Conservation (phyloP, 805 yeast genomes). For the Pichia rugopelliculosa region DNA sequence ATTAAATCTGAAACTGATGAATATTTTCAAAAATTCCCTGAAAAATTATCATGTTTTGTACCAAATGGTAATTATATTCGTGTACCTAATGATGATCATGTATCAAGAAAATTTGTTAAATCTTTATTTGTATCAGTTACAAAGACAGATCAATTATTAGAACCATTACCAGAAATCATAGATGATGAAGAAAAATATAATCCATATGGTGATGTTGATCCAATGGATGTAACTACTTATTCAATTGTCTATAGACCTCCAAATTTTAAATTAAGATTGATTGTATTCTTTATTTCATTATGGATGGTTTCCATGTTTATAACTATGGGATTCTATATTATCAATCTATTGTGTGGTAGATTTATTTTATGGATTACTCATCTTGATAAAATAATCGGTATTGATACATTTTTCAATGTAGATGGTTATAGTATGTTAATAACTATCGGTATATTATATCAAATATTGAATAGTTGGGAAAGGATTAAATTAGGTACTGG, state of each 20-base stretch:
- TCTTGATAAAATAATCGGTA: neutral
- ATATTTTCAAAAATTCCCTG: constrained; percentile 36
- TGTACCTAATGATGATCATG: constrained; percentile 80
- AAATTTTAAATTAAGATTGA: constrained; percentile 52
- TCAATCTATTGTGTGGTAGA: constrained; percentile 24
- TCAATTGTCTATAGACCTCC: constrained; percentile 86
- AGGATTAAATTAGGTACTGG: neutral
- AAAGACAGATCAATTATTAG: constrained; percentile 58
- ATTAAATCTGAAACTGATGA: constrained; percentile 37
- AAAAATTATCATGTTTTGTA: constrained; percentile 50
- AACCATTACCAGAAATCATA: constrained; percentile 29
- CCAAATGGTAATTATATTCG: constrained; percentile 79
- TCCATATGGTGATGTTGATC: constrained; percentile 31
- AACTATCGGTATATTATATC: neutral
- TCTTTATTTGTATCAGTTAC: constrained; percentile 78
- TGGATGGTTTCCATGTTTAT: constrained; percentile 40
- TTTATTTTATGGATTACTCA: neutral
- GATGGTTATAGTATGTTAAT: constrained; percentile 6
- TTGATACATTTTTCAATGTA: constrained; percentile 1
- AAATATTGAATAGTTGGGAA: neutral
- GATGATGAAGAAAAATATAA: constrained; percentile 24
- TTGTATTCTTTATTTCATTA: constrained; percentile 35
- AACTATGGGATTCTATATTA: constrained; percentile 18
- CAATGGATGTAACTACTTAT: constrained; percentile 36
- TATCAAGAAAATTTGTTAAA: constrained; percentile 55